A percentile compares a stretch with the other conserved stretches of the same genome.
Conservation (phyloP, 176 grass and related monocot genomes). For the Musa acuminata region DNA sequence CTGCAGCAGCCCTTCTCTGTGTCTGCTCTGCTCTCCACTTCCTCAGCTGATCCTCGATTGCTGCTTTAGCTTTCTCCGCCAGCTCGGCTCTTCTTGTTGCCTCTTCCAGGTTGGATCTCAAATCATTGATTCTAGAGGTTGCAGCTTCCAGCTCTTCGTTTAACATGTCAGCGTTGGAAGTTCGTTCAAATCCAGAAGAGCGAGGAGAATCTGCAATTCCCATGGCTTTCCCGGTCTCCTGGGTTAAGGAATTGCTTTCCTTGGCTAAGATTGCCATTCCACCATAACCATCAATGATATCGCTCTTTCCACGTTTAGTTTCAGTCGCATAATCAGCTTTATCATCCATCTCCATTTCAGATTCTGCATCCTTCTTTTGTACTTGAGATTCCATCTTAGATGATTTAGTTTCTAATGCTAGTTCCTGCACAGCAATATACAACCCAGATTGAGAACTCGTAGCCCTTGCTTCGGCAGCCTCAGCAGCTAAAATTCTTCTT, state of each 20-base stretch:
- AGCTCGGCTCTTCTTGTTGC: conserved; percentile 33
- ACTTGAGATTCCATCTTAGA: conserved; percentile 5
- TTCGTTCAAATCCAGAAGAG: neutral
- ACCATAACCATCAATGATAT: no score
- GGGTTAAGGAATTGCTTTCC: no score
- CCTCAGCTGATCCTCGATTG: conserved; percentile 38
- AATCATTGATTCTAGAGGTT: conserved; percentile 35
- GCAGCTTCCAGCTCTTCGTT: conserved; percentile 29
- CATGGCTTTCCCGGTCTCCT: no score
- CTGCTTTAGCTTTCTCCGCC: conserved; percentile 50
- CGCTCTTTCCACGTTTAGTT: neutral
- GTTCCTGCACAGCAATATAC: conserved; percentile 9
- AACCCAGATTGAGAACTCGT: conserved; percentile 6
- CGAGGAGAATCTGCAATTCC: no score
- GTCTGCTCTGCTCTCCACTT: conserved; percentile 29
- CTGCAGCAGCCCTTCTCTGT: neutral
- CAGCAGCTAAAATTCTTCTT: neutral
- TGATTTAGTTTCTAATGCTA: neutral
- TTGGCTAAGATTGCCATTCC: no score
- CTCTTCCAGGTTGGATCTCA: conserved; percentile 39
- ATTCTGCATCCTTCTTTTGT: neutral
- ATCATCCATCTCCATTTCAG: neutral
- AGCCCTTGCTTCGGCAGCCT: conserved; percentile 15
- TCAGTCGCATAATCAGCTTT: neutral
- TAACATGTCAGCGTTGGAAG: neutral